Base-by-base conservation (phyloP, 768 basidiomycete species). In the Filobasidium wieringae region DNA sequence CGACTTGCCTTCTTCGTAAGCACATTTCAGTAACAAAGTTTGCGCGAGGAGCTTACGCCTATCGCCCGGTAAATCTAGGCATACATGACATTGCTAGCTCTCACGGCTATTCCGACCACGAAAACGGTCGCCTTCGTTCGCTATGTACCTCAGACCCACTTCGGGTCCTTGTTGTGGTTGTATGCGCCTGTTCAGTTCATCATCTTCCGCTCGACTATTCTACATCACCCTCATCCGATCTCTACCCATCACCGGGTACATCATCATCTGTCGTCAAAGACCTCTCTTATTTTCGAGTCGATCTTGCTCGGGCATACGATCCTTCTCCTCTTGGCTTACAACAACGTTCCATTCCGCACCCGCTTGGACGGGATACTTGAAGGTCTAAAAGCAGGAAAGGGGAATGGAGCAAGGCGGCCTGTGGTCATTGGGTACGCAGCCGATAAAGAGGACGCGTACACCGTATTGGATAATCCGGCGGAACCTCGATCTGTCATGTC, bases 401-500 rank as follows among this genome's bases (percentile, higher is more conserved):
- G 68, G 14, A 58, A 64, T 57, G 67, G 68, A 8, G 70, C 70
- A 29, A 63, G 67, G 27, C 63, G 57, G 34, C 57, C 63, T 4
- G 67, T 66, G 0, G 64, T 63, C 59, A 29, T 65, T 65, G 24
- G 51, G 24, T 26, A 62, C 62, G 47, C 49, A 63, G 26, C 67
- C 57, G 15, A 57, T 29, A 37, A 52, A 7, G 30, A 47, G 14
- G 51, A 52, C 11, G 57, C 51, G 24, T 60, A 51, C 29, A 32
- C 37, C 11, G 54, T 60, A 2, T 24, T 63, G 12, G 45, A 55
- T 12, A 62, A 73, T 58, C 37, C 60, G 29, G 70, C 68, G 30
- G 68, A 73, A 45, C 68, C 70, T 12, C 60, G 62, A 12, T 71
- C 68, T 67, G 43, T 66, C 2, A 64, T 71, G 31, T 62, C 68